Evolutionary conservation across 495 filamentous ascomycete genomes (phyloP), one percentile per base, ranked within the genome.

Genomic region (Glonium stellatum): DNA sequence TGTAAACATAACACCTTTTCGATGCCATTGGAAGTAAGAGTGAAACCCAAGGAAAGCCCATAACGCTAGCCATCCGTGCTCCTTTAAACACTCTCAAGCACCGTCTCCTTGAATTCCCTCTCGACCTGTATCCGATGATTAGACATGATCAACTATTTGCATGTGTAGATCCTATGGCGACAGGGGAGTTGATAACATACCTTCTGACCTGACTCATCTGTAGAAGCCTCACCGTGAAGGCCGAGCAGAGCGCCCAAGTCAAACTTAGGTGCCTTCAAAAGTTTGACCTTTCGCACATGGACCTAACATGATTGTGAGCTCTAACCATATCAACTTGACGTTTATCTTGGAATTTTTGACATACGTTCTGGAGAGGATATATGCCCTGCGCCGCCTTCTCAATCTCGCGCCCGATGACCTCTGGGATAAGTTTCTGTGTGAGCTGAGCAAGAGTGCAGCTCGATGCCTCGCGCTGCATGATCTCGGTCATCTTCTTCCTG

Each of bases 201-300:
- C 88, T 96, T 97, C 78, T 97, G 90, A 67, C 93, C 93, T 75
- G 88, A 82, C 77, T 98, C 93, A 75, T 98, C 95, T 67, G 89
- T 90, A 68, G 85, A 86, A 47, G 92, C 92, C 83, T 98, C 95
- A 73, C 95, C 95, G 82, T 98, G 93, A 61, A 97, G 83, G 76
- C 84, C 84, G 72, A 98, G 86, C 60, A 98, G 83, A 66, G 90
- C 87, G 77, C 93, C 93, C 60, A 98, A 89, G 75, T 98, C 93
- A 80, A 98, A 98, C 83, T 97, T 97, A 69, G 93, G 93, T 56
- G 83, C 73, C 85, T 98, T 98, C 56, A 98, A 84, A 50, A 98
- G 88, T 84, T 98, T 98, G 72, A 98, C 92, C 84, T 98, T 98
- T 76, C 93, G 92, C 76, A 98, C 95, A 82, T 98, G 93, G 67